A percentile compares a stretch with the other conserved stretches of the same genome.
These are phyloP conservation scores for Cystobasidiaceae sp. DNA, from an alignment of 1,284 basidiomycete genomes.

Conservation along the genomic window DNA sequence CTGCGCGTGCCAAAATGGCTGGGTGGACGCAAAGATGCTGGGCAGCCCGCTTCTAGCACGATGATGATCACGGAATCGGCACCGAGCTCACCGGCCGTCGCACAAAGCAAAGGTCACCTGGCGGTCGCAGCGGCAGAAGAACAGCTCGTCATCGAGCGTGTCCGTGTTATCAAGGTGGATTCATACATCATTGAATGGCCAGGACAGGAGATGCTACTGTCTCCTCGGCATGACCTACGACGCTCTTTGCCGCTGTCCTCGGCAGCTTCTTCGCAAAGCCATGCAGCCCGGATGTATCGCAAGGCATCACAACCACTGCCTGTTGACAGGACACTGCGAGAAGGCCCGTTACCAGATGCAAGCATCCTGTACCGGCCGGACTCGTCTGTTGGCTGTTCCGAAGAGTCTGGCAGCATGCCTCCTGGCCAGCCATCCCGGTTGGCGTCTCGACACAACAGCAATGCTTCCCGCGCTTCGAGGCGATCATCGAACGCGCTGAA, in stretches of 20 bases:
- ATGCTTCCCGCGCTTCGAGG: not conserved
- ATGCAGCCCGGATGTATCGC: not conserved
- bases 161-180: constrained; percentile 15
- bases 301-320: constrained; percentile 11
- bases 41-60: not conserved
- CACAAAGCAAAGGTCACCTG: not conserved
- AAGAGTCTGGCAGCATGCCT: not conserved
- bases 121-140: not conserved
- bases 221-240: not conserved
- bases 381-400: not conserved
- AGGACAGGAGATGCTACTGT: not conserved
- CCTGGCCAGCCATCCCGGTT: not conserved
- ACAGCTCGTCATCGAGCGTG: constrained; percentile 26
- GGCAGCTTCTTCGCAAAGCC: not conserved
- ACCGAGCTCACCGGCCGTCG: not conserved
- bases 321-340: not conserved
- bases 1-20: constrained; percentile 26
- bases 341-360: not conserved
- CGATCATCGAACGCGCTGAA: constrained; percentile 5
- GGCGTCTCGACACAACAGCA: constrained; percentile 14
- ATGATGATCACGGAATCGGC: constrained; percentile 18
- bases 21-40: not conserved
- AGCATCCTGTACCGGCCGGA: not conserved
- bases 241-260: not conserved
- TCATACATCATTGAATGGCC: constrained; percentile 23